Evolutionary conservation across 2,329 filamentous ascomycete genomes (phyloP).

Genomic region (Berkeleyomyces rouxiae): DNA sequence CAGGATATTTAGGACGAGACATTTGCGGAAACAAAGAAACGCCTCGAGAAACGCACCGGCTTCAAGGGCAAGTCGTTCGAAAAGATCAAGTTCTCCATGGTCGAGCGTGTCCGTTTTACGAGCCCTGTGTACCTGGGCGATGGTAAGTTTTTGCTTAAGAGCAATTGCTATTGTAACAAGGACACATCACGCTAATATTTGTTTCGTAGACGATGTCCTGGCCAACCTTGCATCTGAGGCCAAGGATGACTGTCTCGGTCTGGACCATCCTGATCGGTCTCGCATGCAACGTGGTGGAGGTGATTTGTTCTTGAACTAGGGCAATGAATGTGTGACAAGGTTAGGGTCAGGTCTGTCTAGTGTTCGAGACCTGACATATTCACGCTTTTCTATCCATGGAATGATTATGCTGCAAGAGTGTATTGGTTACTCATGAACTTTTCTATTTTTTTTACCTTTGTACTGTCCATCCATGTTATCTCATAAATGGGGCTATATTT

Average conservation of each 20-base stretch:
- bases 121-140: conserved; percentile 74
- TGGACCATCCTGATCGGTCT: conserved; percentile 49
- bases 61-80: conserved; percentile 97
- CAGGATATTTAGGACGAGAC: conserved; percentile 45
- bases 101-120: conserved; percentile 54
- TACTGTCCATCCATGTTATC: not conserved
- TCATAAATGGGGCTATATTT: not conserved
- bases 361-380: not conserved
- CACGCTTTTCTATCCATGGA: not conserved
- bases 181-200: not conserved
- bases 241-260: conserved; percentile 45
- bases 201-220: conserved; percentile 37
- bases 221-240: conserved; percentile 30
- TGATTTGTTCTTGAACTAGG: conserved; percentile 38
- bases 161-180: not conserved
- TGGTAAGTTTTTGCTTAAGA: conserved; percentile 40
- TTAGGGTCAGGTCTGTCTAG: not conserved
- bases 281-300: conserved; percentile 41
- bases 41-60: conserved; percentile 80
- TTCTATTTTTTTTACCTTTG: not conserved
- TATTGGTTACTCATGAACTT: too few species aligned
- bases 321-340: not conserved
- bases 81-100: conserved; percentile 89
- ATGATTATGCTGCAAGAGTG: too few species aligned
- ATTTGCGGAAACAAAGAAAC: conserved; percentile 84